Conservation (phyloP, 1,139 yeast species). For the Hyphopichia buzzinii region DNA sequence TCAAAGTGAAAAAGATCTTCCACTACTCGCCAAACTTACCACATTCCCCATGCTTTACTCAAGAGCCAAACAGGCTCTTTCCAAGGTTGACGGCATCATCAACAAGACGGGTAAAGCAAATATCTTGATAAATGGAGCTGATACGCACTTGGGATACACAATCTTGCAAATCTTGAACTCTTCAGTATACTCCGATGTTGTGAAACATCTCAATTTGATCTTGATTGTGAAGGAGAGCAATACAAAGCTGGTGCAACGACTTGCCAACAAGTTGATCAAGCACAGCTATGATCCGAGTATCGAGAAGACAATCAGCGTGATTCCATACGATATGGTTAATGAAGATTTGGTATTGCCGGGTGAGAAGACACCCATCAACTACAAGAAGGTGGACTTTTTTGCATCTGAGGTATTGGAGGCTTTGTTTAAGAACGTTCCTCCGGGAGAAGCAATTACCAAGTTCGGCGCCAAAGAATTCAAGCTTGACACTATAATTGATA, state of each 20-base stretch:
- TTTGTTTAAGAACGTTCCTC: slow-evolving; percentile 21
- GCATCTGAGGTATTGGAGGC: slow-evolving; percentile 41
- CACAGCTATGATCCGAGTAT: slow-evolving; percentile 22
- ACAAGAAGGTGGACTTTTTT: slow-evolving; percentile 40
- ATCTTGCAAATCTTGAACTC: slow-evolving; percentile 32
- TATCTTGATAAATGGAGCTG: slow-evolving; percentile 45
- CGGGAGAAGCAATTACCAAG: slow-evolving; percentile 18
- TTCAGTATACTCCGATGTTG: slow-evolving; percentile 18
- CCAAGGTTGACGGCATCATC: slow-evolving; percentile 19
- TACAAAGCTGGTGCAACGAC: slow-evolving; percentile 18
- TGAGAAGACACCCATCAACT: slow-evolving; percentile 32
- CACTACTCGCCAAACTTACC: slow-evolving; percentile 35
- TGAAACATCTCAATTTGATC: slow-evolving; percentile 27
- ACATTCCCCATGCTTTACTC: slow-evolving; percentile 38
- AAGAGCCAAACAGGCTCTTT: slow-evolving; percentile 38
- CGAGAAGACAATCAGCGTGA: slow-evolving; percentile 21
- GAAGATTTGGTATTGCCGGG: slow-evolving; percentile 39
- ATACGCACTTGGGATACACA: slow-evolving; percentile 39
- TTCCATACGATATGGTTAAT: slow-evolving; percentile 35
- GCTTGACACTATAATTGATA: slow-evolving; percentile 40
- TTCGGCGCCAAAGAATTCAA: slow-evolving; percentile 26
- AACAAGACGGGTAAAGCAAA: slow-evolving; percentile 17
- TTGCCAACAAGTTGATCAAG: slow-evolving; percentile 20
- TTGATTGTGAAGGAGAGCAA: slow-evolving; percentile 31
- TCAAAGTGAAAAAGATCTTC: slow-evolving; percentile 12